Base-by-base conservation (phyloP, 768 basidiomycete species). In the Serendipita vermifera region DNA sequence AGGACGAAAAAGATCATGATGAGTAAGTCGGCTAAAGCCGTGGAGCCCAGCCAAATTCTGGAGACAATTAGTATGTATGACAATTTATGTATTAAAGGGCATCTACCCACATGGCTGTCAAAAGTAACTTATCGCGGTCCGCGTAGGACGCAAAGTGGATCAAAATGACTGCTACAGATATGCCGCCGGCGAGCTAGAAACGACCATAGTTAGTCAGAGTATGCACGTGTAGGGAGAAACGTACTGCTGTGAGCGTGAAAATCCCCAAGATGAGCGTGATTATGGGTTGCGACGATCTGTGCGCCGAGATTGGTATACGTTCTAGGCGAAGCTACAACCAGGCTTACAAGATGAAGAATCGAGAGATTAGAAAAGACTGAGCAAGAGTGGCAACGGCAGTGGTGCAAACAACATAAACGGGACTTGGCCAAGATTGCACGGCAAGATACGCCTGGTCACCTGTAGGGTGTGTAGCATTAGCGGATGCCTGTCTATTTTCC, bases 11-110 rank as follows among this genome's bases (percentile, higher is more conserved):
- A 43, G 15, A 43, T 13, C 11, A 24, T 22, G 24, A 43, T 43
- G 14, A 43, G 24, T 15, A 43, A 11, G 41, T 43, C 41, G 15
- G 41, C 41, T 11, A 43, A 11, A 15, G 11, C 14, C 11, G 15
- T 11, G 41, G 41, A 43, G 41, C 14, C 41, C 14, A 43, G 41
- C 41, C 41, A 43, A 22, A 43, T 43, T 13, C 41, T 43, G 41
- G 11, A 22, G 24, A 9, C 11, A 15, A 24, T 43, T 11, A 24
- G 20, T 22, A 15, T 11, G 11, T 11, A 43, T 15, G 11, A 43
- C 11, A 43, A 43, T 11, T 43, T 11, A 15, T 15, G 9, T 43
- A 43, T 43, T 15, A 11, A n/a, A n/a, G n/a, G n/a, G n/a, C n/a
- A n/a, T n/a, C n/a, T n/a, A 43, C 41, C 11, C 20, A 43, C 41